Base-by-base conservation (phyloP, 495 filamentous ascomycete genomes). In the Hypoxylon lienhwacheense region DNA sequence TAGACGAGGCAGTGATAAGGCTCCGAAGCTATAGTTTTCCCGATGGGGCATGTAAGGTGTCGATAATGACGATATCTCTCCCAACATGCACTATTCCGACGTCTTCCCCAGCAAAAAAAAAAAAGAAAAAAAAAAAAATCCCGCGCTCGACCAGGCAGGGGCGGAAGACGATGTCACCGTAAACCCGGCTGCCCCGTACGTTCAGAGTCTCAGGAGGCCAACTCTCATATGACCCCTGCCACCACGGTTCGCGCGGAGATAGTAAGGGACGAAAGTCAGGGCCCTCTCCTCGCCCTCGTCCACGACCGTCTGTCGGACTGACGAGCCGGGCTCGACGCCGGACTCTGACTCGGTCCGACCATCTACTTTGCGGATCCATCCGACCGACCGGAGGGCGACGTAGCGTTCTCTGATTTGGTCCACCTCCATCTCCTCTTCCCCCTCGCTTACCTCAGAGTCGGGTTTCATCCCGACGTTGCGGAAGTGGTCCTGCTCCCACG, bases 401-500 rank as follows among this genome's bases (percentile, higher is more conserved):
- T 67, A 73, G 26, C 53, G 40, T 57, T 73, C 70, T 34, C 62
- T 56, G 22, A 58, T 53, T 40, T 64, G 49, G 45, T 60, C 61
- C 8, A 70, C 51, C 43, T 60, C 61, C 8, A 70, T 54, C 43
- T 41, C 66, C 14, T 70, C 61, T 25, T 64, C 55, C 36, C 66
- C 59, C 32, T 72, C 72, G 15, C 35, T 48, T 12, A 69, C 61
- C n/a, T 60, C 61, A 32, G 65, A 64, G 42, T 68, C 69, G 25
- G 68, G 54, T 24, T 64, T 37, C 43, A 77, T 65, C 28, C 68
- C 71, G 26, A 76, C 56, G 22, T 73, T 72, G 68, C 79, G 79
- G 68, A 82, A 82, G 66, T 84, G 81, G 55, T 80, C 67, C 21
- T 70, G 45, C 50, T 80, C 79, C 76, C 80, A 82, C n/a, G 72